Evolutionary conservation across 2,329 filamentous ascomycete species (phyloP), one percentile per base, ranked within the genome.

Genomic region (Beauveria brongniartii): DNA sequence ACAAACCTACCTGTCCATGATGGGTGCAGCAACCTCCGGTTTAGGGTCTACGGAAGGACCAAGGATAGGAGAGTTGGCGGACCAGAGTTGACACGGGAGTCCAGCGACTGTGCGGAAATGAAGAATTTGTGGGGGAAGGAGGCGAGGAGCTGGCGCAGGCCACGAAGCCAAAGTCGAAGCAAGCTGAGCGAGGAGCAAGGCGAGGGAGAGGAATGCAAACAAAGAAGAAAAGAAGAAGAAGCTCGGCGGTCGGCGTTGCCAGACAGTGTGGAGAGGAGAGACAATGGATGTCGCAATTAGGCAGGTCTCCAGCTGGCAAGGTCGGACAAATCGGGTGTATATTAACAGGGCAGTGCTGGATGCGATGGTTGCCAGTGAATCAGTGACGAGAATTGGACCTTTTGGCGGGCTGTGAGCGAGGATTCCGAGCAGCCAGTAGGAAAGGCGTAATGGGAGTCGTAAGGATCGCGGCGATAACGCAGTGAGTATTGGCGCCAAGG

Each of bases 21-120:
- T 59, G 56, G 47, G 40, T 43, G 47, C 47, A n/a, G 43, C 26
- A 30, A 28, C 18, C 34, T 59, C 56, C 56, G 56, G 56, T 59
- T 59, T 59, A 59, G 56, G 56, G 56, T 59, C 56, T 40, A 24
- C 56, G 56, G 56, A 59, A 58, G 47, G 56, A 59, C 56, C 56
- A 52, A 41, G n/a, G 47, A 24, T 8, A 48, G 14, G 20, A 34
- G 37, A 37, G 37, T 26, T 30, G 55, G 37, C 56, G 47, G 20
- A 44, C 43, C 47, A 44, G 26, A 26, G 44, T 37, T 37, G 37
- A 51, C 22, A 26, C 37, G 20, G 47, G 47, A 41, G 30, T 16
- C 18, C n/a, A 12, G 14, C 18, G 34, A 44, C n/a, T 1, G 40
- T 43, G 46, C 55, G 37, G 8, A 59, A 34, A 24, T 30, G 26